Base-by-base conservation (phyloP, 192 early-diverging fungal genomes). In the Obelidium mucronatum region DNA sequence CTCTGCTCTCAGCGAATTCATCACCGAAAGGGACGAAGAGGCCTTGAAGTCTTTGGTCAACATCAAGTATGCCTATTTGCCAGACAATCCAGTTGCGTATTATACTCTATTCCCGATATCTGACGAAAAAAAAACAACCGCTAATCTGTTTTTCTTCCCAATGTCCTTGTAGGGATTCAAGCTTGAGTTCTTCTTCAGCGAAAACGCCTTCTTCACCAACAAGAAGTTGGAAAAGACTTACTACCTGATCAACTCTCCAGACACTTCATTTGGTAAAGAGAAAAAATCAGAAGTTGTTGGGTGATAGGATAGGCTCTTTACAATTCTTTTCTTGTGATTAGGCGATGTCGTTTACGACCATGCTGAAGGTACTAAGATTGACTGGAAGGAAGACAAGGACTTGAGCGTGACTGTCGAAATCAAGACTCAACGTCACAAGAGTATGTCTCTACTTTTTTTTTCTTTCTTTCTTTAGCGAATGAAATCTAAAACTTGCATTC, bases 361-460 rank as follows among this genome's bases (percentile, higher is more conserved):
- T 81, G 96, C 96, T 33, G 91, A 95, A 82, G 98, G 96, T 36
- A 92, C 92, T 42, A 85, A 91, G 65, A 94, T 99, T 78, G 78
- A 93, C 56, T 99, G 98, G 98, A 98, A 98, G 85, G 94, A 96
- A 71, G 96, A 92, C 79, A 94, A 97, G 88, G 92, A 98, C 83
- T 89, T 99, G 53, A 93, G 92, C 71, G 91, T 97, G 62, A 95
- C 89, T 17, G 86, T 97, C 67, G 96, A 99, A 87, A 93, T 95
- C 83, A 97, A 96, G 90, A 98, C 96, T 86, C 98, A 99, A 89
- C 94, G 97, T 65, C 95, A 97, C 88, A 98, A 97, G 90, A 92
- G 88, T 89, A 68, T 26, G 66, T 48, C 15, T 51, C 55, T 8
- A 22, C 26, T 24, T 58, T 19, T 28, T 34, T 30, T 4, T 17